phyloP scores from a whole-genome alignment of 305 asterid species.

The Fraxinus ornus region DNA sequence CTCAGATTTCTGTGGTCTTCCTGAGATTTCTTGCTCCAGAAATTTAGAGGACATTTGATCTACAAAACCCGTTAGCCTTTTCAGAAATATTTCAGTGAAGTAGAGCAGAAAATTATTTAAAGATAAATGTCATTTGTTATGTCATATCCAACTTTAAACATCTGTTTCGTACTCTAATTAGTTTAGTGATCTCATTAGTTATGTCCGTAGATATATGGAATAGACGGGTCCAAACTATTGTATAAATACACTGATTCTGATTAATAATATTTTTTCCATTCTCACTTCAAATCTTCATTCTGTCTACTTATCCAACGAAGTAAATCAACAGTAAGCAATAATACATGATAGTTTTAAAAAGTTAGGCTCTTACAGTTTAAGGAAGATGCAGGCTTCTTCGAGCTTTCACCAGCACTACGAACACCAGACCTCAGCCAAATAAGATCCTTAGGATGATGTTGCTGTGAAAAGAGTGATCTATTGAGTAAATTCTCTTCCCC shows the following conservation, averaged over 20 bases:
- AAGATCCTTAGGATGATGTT: conserved; percentile 29
- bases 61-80: neutral
- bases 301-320: neutral
- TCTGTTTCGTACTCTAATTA: neutral
- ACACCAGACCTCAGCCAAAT: conserved; percentile 22
- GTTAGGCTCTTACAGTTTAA: neutral
- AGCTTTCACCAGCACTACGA: conserved; percentile 32
- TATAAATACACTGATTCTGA: neutral
- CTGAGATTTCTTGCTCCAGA: neutral
- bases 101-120: neutral
- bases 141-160: neutral
- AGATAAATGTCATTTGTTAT: neutral
- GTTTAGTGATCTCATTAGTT: neutral
- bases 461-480: conserved; percentile 31
- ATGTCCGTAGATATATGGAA: neutral
- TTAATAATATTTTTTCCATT: neutral
- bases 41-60: neutral
- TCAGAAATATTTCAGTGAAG: neutral
- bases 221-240: neutral
- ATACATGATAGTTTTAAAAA: neutral
- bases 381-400: conserved; percentile 32
- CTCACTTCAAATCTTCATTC: neutral
- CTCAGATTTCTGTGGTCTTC: neutral
- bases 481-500: conserved; percentile 33
- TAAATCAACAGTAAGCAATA: neutral